Conservation (phyloP, 768 basidiomycete genomes). For the Agrocybe pediades region DNA sequence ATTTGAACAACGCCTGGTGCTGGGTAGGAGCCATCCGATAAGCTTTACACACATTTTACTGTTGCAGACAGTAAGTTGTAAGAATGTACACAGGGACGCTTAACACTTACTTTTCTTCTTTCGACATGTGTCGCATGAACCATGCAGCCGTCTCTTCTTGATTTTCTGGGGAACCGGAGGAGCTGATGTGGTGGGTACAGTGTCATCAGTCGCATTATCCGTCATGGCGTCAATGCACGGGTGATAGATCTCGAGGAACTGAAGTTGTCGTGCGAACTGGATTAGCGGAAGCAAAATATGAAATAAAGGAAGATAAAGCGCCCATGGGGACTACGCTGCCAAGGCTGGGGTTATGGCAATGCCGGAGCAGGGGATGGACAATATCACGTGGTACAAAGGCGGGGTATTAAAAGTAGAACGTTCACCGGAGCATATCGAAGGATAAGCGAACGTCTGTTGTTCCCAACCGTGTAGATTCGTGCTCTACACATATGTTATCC, state of each 20-base stretch:
- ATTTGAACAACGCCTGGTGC: background rate
- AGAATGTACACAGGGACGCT: background rate
- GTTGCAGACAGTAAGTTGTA: background rate
- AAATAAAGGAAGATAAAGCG: background rate
- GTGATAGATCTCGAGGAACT: too few relatives aligned
- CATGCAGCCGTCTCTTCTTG: conserved; percentile 45
- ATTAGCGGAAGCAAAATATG: background rate
- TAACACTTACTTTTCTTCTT: conserved; percentile 39
- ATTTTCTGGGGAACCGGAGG: conserved; percentile 1
- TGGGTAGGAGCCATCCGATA: too few relatives aligned
- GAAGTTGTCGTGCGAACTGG: background rate
- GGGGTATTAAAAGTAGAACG: background rate
- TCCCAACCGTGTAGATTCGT: background rate
- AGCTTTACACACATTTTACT: conserved; percentile 51
- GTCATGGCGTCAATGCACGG: background rate
- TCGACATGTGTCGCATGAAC: conserved; percentile 48
- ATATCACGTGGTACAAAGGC: background rate
- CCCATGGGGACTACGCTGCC: background rate
- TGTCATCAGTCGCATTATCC: background rate
- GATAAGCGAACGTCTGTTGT: too few relatives aligned
- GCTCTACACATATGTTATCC: conserved; percentile 23
- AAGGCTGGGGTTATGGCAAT: background rate
- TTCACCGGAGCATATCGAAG: background rate
- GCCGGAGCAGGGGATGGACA: background rate
- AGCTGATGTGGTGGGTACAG: background rate